Conservation (phyloP, 495 filamentous ascomycete species). For the Lophium mytilinum region DNA sequence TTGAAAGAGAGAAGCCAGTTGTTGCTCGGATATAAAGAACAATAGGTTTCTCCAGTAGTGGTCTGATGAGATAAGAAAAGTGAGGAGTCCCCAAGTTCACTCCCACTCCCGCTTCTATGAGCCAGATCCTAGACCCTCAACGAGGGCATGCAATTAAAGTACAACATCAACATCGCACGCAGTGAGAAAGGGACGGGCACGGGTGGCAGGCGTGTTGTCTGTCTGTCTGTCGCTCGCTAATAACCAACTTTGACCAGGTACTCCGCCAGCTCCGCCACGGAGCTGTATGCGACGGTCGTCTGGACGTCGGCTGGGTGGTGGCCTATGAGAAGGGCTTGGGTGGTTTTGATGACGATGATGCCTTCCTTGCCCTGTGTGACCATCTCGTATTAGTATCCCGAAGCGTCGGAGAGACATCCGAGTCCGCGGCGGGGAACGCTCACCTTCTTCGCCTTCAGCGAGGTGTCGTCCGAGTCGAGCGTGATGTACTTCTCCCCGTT, state of each 20-base stretch:
- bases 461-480: constrained; percentile 64
- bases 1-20: neutral
- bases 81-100: neutral
- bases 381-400: too few species aligned
- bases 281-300: constrained; percentile 56
- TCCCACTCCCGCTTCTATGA: constrained; percentile 2
- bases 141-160: constrained; percentile 26
- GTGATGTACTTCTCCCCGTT: constrained; percentile 64
- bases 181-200: neutral
- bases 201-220: neutral
- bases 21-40: neutral
- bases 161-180: constrained; percentile 18
- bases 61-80: neutral
- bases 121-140: neutral
- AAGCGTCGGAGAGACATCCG: too few species aligned
- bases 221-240: constrained; percentile 34
- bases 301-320: constrained; percentile 67
- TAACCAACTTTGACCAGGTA: constrained; percentile 66
- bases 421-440: constrained; percentile 7
- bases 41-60: neutral
- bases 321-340: constrained; percentile 73
- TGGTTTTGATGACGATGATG: constrained; percentile 70
- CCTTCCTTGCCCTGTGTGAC: constrained; percentile 68
- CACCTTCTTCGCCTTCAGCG: constrained; percentile 83
- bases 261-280: constrained; percentile 62